phyloP scores from a whole-genome alignment of 257 asterid species.

The Phtheirospermum japonicum region DNA sequence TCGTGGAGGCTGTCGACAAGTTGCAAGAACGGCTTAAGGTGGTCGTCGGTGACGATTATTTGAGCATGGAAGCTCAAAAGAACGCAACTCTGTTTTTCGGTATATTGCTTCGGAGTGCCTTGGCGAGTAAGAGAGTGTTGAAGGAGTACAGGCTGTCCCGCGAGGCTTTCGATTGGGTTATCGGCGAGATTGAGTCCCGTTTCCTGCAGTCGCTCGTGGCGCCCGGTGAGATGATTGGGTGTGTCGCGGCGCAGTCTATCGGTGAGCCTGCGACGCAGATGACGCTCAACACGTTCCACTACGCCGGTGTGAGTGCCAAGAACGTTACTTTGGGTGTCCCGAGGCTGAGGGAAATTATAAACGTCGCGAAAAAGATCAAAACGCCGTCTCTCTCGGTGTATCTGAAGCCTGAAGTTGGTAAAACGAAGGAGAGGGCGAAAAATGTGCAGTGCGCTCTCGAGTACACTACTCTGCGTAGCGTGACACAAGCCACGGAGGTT shows the following conservation, averaged over 20 bases:
- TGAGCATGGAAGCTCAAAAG: conserved; percentile 96
- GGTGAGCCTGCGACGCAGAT: conserved; percentile 99
- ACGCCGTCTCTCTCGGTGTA: conserved; percentile 98
- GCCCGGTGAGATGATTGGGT: conserved; percentile 98
- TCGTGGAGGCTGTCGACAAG: conserved; percentile 97
- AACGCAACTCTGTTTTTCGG: conserved; percentile 94
- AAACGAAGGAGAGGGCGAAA: conserved; percentile 86
- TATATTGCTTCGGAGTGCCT: conserved; percentile 89
- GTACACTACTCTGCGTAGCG: conserved; percentile 90
- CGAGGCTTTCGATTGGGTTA: conserved; percentile 96
- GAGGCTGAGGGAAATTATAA: conserved; percentile 94
- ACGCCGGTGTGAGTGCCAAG: conserved; percentile 99
- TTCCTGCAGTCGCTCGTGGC: conserved; percentile 97
- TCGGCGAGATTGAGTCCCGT: conserved; percentile 97
- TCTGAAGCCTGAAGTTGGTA: conserved; percentile 71
- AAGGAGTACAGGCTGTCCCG: conserved; percentile 89
- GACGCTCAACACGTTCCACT: conserved; percentile 97
- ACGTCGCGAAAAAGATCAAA: conserved; percentile 95
- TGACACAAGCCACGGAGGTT: conserved; percentile 96
- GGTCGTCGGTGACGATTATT: conserved; percentile 94
- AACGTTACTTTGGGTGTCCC: conserved; percentile 98
- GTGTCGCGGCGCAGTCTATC: conserved; percentile 98
- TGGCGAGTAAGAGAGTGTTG: conserved; percentile 93
- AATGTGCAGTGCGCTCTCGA: conserved; percentile 97
- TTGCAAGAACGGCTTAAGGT: conserved; percentile 93